These are phyloP conservation scores for Russula vinacea DNA, from an alignment of 768 basidiomycete species.

Conservation along the genomic window DNA sequence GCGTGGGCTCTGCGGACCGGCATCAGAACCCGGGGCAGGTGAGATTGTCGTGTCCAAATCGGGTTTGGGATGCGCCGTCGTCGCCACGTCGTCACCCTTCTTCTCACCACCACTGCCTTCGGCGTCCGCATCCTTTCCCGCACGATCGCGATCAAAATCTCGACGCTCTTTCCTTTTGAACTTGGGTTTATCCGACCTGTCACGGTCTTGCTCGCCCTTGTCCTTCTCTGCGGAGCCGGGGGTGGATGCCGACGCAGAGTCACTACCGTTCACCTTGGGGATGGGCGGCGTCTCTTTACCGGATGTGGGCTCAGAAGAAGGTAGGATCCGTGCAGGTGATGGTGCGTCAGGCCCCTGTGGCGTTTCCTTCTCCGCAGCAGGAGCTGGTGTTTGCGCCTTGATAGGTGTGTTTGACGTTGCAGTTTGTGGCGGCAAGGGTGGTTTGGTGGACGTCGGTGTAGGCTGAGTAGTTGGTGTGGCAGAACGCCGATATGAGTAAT, in stretches of 20 bases:
- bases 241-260: conserved; percentile 34
- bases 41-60: conserved; percentile 19
- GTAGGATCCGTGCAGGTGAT: neutral
- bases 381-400: conserved; percentile 38
- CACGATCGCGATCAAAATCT: conserved; percentile 51
- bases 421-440: conserved; percentile 46
- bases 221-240: conserved; percentile 26
- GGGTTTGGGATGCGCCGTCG: conserved; percentile 37
- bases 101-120: conserved; percentile 35
- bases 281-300: conserved; percentile 21
- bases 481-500: conserved; percentile 88
- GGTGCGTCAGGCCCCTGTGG: conserved; percentile 8
- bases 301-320: conserved; percentile 16
- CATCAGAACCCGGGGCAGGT: conserved; percentile 35
- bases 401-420: conserved; percentile 37
- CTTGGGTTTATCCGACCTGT: conserved; percentile 56
- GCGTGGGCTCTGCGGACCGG: conserved; percentile 43
- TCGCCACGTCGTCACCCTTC: conserved; percentile 36
- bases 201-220: conserved; percentile 35
- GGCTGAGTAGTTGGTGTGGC: conserved; percentile 52
- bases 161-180: conserved; percentile 63
- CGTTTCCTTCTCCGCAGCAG: conserved; percentile 19
- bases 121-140: conserved; percentile 39
- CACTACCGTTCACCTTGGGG: conserved; percentile 38
- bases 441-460: conserved; percentile 57